These are phyloP conservation scores for Actinidia arguta DNA, from an alignment of 179 eudicot genomes.

Conservation along the genomic window DNA sequence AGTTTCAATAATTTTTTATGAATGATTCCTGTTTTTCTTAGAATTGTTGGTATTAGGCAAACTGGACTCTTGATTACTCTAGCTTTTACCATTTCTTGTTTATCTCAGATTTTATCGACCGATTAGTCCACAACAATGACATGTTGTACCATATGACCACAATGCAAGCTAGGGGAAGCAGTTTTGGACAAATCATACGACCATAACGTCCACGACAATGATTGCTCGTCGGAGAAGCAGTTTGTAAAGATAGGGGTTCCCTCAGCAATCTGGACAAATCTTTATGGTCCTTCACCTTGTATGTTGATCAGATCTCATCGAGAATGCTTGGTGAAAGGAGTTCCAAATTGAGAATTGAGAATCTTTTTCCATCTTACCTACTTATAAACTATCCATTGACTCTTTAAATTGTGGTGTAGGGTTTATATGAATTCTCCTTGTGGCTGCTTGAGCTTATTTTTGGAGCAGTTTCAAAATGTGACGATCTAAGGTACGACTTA, in stretches of 20 bases:
- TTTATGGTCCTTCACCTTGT: not conserved
- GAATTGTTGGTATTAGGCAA: not conserved
- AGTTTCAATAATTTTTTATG: not conserved
- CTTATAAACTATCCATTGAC: too few species aligned
- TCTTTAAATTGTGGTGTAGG: too few species aligned
- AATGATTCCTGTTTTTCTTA: not conserved
- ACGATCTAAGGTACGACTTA: too few species aligned
- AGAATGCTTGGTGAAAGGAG: not conserved
- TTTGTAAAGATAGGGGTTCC: not conserved
- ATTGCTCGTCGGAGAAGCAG: not conserved
- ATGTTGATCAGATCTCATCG: not conserved
- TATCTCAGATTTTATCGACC: slow-evolving; percentile 32
- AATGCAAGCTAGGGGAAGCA: too few species aligned
- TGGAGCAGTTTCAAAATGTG: too few species aligned
- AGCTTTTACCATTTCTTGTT: not conserved
- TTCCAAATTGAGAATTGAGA: too few species aligned
- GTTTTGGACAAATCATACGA: too few species aligned
- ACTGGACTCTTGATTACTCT: not conserved
- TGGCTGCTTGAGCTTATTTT: too few species aligned
- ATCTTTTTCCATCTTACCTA: too few species aligned
- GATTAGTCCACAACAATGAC: slow-evolving; percentile 24
- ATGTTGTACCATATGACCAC: slow-evolving; percentile 1
- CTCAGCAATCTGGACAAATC: not conserved
- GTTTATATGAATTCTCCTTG: too few species aligned
- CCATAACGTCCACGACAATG: too few species aligned